Evolutionary conservation across 164 flowering plant species (phyloP).

Genomic region (Vitis riparia): DNA sequence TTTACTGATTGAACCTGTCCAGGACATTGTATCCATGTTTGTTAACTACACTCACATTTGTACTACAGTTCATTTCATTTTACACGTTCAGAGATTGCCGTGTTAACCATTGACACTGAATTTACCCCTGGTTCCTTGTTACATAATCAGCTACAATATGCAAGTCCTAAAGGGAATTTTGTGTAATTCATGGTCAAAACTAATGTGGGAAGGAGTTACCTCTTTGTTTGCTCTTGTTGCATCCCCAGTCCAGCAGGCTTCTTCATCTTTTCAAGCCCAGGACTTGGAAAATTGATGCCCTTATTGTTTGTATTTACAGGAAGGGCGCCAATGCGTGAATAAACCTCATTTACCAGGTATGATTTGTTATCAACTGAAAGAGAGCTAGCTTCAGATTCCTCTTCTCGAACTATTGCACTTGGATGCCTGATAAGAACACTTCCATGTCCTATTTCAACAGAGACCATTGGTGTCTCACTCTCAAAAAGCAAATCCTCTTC

Average conservation of each 20-base stretch:
- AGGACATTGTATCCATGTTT: background rate
- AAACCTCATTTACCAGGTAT: slow-evolving; percentile 39
- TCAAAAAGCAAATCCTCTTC: slow-evolving; percentile 89
- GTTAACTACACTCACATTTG: background rate
- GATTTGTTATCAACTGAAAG: slow-evolving; percentile 71
- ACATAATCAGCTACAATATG: background rate
- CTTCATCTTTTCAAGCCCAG: slow-evolving; percentile 31
- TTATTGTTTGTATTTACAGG: slow-evolving; percentile 39
- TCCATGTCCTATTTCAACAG: slow-evolving; percentile 98
- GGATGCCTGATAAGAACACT: slow-evolving; percentile 87
- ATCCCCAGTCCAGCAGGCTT: slow-evolving; percentile 31
- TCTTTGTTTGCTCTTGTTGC: slow-evolving; percentile 44
- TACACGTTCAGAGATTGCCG: too few relatives aligned
- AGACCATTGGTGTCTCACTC: slow-evolving; percentile 81
- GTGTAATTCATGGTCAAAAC: background rate
- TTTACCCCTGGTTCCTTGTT: background rate
- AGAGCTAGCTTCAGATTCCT: slow-evolving; percentile 98
- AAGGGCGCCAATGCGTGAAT: slow-evolving; percentile 40
- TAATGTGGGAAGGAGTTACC: slow-evolving; percentile 34
- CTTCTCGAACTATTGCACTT: slow-evolving; percentile 64
- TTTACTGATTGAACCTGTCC: background rate
- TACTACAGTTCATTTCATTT: too few relatives aligned
- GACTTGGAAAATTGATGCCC: slow-evolving; percentile 28
- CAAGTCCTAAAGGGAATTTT: background rate
- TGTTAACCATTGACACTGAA: background rate